A percentile compares a stretch with the other conserved stretches of the same genome.
phyloP scores from a whole-genome alignment of 2,329 filamentous ascomycete species.

The Paecilomyces dactylethromorphus region DNA sequence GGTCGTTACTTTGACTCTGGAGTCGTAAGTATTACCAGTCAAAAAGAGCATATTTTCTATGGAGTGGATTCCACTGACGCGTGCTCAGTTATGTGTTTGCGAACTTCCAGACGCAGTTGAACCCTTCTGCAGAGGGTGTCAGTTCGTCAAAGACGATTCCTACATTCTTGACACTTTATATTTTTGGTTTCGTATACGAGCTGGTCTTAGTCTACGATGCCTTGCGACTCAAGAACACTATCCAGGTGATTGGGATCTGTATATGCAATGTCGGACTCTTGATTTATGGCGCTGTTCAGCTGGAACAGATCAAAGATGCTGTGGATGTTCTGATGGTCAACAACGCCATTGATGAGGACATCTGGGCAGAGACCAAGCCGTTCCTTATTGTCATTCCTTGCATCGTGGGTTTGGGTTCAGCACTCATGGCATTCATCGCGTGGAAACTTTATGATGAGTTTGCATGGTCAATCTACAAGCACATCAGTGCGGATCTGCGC shows the following conservation, averaged over 20 bases:
- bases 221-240: constrained; percentile 90
- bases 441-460: constrained; percentile 99
- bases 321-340: constrained; percentile 48
- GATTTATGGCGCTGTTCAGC: constrained; percentile 88
- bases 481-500: constrained; percentile 92
- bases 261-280: constrained; percentile 86
- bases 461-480: constrained; percentile 98
- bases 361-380: constrained; percentile 66
- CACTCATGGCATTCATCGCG: constrained; percentile 67
- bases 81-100: constrained; percentile 74
- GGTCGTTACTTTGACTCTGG: constrained; percentile 71
- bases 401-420: constrained; percentile 69
- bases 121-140: constrained; percentile 33
- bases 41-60: neutral
- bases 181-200: constrained; percentile 94
- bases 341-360: constrained; percentile 41
- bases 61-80: neutral
- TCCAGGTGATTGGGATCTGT: constrained; percentile 94
- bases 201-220: constrained; percentile 88
- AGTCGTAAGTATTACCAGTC: constrained; percentile 59
- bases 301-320: constrained; percentile 78
- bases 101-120: constrained; percentile 62
- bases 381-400: constrained; percentile 80
- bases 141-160: constrained; percentile 64
- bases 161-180: constrained; percentile 92